Percentiles rank a stretch among this genome's conserved stretches.
These are phyloP conservation scores for Fusarium drepaniforme DNA, from an alignment of 2,329 filamentous ascomycete species.

Conservation along the genomic window DNA sequence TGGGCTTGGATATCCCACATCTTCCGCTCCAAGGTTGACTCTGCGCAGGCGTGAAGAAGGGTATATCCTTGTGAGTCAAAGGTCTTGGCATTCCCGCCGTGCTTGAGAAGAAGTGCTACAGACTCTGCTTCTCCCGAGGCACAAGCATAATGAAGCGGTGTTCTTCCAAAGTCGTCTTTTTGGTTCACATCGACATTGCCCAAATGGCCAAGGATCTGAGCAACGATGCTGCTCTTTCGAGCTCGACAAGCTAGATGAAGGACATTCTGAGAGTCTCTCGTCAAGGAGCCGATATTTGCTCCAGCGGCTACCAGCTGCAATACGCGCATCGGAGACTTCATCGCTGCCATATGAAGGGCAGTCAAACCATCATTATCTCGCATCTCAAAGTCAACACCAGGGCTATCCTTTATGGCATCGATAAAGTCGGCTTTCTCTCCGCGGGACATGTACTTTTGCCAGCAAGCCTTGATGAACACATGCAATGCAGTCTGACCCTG, in stretches of 20 bases:
- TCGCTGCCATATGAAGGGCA: slow-evolving; percentile 30
- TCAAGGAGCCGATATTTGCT: slow-evolving; percentile 16
- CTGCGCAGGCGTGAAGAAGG: slow-evolving; percentile 35
- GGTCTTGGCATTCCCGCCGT: slow-evolving; percentile 10
- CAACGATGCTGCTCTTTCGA: slow-evolving; percentile 21
- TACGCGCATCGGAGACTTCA: slow-evolving; percentile 19
- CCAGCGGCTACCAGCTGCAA: slow-evolving; percentile 12
- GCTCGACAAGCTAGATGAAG: slow-evolving; percentile 38
- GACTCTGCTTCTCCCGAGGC: slow-evolving; percentile 34
- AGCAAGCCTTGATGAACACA: neutral
- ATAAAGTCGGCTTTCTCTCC: slow-evolving; percentile 7
- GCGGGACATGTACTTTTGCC: neutral
- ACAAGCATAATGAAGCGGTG: slow-evolving; percentile 37
- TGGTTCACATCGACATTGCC: slow-evolving; percentile 18
- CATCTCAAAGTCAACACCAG: slow-evolving; percentile 21
- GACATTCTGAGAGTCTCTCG: slow-evolving; percentile 26
- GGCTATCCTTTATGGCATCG: slow-evolving; percentile 7
- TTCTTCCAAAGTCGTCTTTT: slow-evolving; percentile 25
- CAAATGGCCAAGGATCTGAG: slow-evolving; percentile 4
- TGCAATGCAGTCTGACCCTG: slow-evolving; percentile 32
- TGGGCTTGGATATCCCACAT: slow-evolving; percentile 17
- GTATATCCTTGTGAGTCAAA: slow-evolving; percentile 3
- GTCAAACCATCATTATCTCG: slow-evolving; percentile 27
- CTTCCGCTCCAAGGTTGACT: slow-evolving; percentile 15
- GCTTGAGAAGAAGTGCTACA: slow-evolving; percentile 23